Base-by-base conservation (phyloP, 2,329 filamentous ascomycete genomes). In the Neonectria hederae region DNA sequence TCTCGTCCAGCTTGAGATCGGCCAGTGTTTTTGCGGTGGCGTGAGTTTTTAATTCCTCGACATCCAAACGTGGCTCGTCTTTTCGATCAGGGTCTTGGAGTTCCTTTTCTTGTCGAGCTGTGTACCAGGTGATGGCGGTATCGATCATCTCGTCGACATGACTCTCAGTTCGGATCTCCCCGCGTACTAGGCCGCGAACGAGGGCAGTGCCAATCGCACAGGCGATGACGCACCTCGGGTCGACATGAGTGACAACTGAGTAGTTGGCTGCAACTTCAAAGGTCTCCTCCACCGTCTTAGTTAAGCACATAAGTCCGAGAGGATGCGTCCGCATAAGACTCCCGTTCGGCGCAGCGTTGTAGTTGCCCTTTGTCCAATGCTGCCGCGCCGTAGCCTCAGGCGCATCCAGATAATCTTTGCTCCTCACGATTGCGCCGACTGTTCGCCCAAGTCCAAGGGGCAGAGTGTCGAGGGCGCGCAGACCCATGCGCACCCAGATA, bases 311-410 rank as follows among this genome's bases (percentile, higher is more conserved):
- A 6, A 86, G 68, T 0, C 83, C 84, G 14, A 86, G 73, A 0
- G 83, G 82, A 59, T 86, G 83, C 9, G 83, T 86, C 9, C 84
- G 72, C 84, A 86, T 86, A 13, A 86, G 68, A 46, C 82, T 84
- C 2, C 84, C 84, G 57, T 87, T 87, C 0, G 84, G 82, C 0
- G 84, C 84, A 4, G 77, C 76, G 4, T 78, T 71, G 49, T 77
- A 77, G 0, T 75, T 75, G 1, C 76, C 74, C 4, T 77, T 77
- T 17, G 78, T 70, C 84, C 84, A 86, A 17, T 76, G 72, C 11
- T 73, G 69, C 2, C 78, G 75, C 2, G 84, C 82, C 5, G 74
- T 77, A 0, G 58, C 75, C 17, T 77, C 73, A 0, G 84, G 83
- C 40, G 82, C 73, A 0, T 74, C 68, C 0, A 81, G 73, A 59